Evolutionary conservation across 1,139 yeast species (phyloP), one percentile per base, ranked within the genome.

Genomic region (Yamadazyma buinensis): DNA sequence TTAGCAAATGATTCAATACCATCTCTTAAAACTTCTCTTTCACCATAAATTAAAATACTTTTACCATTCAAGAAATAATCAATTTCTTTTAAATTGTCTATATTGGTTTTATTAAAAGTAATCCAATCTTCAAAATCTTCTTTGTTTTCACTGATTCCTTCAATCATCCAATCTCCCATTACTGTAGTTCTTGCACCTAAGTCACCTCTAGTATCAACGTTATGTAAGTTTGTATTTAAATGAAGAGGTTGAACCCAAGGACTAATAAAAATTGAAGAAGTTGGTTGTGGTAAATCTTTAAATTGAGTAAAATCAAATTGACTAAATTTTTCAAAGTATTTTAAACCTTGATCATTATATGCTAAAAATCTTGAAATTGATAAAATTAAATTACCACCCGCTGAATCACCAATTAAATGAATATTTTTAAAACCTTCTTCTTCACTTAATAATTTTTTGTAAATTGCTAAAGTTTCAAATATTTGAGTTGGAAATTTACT

Each of bases 391-490:
- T 71, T 70, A 3, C 59, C 72, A 11, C 78, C 77, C 20, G 72
- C 71, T 3, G 77, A 70, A 43, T 71, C 78, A 7, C 76, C 77
- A 28, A 66, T 38, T 5, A 70, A 41, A 17, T 55, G 55, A 32
- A 72, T 55, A 28, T 62, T 57, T 15, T 27, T 14, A 34, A 57
- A 63, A 1, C 67, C 64, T 5, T 17, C 7, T 17, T 5, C 7
- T 14, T 54, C 42, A 7, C 42, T 34, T 12, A 55, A 44, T 31
- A 72, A 49, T 15, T 48, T 48, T 13, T 49, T 42, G 40, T 67
- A 59, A 6, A 58, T 41, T 1, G 51, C 46, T 15, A 60, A 47
- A 4, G 63, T 45, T 45, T 72, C 70, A 35, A 50, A 46, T 28
- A 70, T 50, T 45, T 71, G 77, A 10, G 54, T 53, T 2, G 78